These are phyloP conservation scores for Ustilago lituana DNA, from an alignment of 1,284 basidiomycete genomes.

Conservation along the genomic window DNA sequence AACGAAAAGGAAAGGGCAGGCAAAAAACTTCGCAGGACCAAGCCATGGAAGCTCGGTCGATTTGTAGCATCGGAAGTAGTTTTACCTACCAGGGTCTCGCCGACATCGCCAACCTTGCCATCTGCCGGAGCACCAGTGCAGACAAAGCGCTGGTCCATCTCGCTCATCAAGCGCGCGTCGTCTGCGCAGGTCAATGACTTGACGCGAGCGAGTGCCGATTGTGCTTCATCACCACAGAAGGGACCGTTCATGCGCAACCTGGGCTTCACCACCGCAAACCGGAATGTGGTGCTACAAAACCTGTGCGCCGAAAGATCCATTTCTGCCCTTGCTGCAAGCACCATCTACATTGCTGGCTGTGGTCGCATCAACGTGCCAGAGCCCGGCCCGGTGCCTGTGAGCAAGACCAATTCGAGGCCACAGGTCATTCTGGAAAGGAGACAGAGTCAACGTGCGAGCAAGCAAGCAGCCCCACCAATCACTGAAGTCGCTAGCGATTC, in stretches of 20 bases:
- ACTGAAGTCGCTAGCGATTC: background rate
- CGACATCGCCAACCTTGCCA: background rate
- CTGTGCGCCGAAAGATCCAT: constrained; percentile 32
- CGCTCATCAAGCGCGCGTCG: constrained; percentile 20
- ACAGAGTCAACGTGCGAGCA: background rate
- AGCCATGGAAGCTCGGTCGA: constrained; percentile 36
- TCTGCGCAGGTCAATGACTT: constrained; percentile 23
- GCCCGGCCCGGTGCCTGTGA: background rate
- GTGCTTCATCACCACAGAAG: background rate
- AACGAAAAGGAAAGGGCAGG: constrained; percentile 24
- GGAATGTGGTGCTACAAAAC: constrained; percentile 39
- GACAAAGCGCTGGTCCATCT: constrained; percentile 21
- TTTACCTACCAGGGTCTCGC: constrained; percentile 11
- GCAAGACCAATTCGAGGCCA: constrained; percentile 1
- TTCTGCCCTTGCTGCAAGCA: constrained; percentile 31
- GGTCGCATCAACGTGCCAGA: constrained; percentile 29
- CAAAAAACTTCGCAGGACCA: constrained; percentile 25
- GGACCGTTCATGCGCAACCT: constrained; percentile 38
- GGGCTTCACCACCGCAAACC: constrained; percentile 40
- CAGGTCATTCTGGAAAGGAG: background rate
- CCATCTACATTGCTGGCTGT: constrained; percentile 27
- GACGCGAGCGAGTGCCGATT: constrained; percentile 2
- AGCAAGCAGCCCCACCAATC: background rate
- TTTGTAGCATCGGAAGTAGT: constrained; percentile 41
- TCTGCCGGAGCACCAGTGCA: too few species aligned